phyloP scores from a whole-genome alignment of 169 alveolate genomes.

The Plasmodium chabaudi region DNA sequence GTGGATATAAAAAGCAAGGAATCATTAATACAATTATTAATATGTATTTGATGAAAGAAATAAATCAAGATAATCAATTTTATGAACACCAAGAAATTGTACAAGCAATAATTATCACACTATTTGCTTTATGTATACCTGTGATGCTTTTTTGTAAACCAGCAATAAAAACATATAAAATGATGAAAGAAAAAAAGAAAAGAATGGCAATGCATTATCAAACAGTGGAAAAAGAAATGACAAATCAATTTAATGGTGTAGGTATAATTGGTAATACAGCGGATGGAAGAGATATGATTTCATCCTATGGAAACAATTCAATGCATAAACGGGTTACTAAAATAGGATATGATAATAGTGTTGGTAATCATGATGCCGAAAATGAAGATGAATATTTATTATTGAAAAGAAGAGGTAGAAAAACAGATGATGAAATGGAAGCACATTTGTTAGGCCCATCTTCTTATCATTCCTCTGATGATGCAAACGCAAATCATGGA shows the following conservation, averaged over 20 bases:
- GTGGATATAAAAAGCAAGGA: conserved; percentile 92
- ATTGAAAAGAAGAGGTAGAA: conserved; percentile 8
- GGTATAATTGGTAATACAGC: conserved; percentile 11
- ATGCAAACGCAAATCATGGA: conserved; percentile 14
- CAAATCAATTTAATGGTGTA: conserved; percentile 41
- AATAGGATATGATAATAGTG: neutral
- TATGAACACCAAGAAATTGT: conserved; percentile 86
- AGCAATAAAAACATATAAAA: conserved; percentile 75
- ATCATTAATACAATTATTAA: conserved; percentile 96
- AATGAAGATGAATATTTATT: conserved; percentile 9
- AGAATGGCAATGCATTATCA: conserved; percentile 3
- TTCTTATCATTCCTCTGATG: conserved; percentile 43
- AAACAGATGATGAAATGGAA: conserved; percentile 77
- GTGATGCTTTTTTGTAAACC: conserved; percentile 97
- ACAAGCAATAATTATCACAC: conserved; percentile 86
- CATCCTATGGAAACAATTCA: neutral
- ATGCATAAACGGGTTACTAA: conserved; percentile 1
- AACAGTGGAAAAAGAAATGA: conserved; percentile 51
- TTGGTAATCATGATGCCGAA: neutral
- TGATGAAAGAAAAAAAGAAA: conserved; percentile 75
- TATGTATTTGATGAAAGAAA: conserved; percentile 90
- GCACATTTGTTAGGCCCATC: conserved; percentile 81
- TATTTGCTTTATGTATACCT: conserved; percentile 93
- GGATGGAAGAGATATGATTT: no score
- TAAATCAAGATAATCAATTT: conserved; percentile 84